A percentile compares a stretch with the other conserved stretches of the same genome.
Conservation (phyloP, 2,329 filamentous ascomycete genomes). For the Penicillium sp. region DNA sequence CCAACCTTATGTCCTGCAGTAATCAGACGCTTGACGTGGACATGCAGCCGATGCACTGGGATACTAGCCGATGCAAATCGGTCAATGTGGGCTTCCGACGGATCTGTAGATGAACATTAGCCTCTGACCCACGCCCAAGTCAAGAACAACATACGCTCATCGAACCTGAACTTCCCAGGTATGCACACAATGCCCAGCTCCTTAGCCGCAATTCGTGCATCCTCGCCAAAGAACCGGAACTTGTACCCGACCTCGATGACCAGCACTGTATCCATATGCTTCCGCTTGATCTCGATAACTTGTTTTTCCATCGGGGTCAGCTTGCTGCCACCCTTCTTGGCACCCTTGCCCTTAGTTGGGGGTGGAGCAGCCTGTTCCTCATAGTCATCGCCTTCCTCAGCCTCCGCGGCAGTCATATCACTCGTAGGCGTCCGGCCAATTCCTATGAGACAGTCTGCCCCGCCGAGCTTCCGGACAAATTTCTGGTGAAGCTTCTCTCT, state of each 20-base stretch:
- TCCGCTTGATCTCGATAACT: constrained; percentile 86
- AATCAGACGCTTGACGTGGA: constrained; percentile 90
- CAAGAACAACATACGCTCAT: constrained; percentile 62
- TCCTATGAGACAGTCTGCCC: constrained; percentile 71
- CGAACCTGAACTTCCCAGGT: constrained; percentile 87
- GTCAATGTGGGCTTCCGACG: constrained; percentile 85
- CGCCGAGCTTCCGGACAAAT: constrained; percentile 86
- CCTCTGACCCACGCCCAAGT: constrained; percentile 15
- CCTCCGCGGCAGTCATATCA: constrained; percentile 50
- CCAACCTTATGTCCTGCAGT: constrained; percentile 93
- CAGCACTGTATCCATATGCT: constrained; percentile 81
- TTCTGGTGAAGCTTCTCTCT: constrained; percentile 71
- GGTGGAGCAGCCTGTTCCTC: constrained; percentile 42
- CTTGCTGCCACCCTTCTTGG: constrained; percentile 73
- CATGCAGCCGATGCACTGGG: constrained; percentile 81
- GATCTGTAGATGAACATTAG: constrained; percentile 46
- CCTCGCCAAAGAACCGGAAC: constrained; percentile 93
- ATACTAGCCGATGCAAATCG: constrained; percentile 95
- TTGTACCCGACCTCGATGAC: constrained; percentile 98
- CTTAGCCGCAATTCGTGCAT: constrained; percentile 82
- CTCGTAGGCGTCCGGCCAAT: constrained; percentile 58
- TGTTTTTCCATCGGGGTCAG: constrained; percentile 93
- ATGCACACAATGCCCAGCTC: constrained; percentile 94
- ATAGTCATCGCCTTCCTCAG: constrained; percentile 54
- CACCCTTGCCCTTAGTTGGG: constrained; percentile 43